Evolutionary conservation across 75 land plant species (phyloP).

Genomic region (Chamaecyparis obtusa): DNA sequence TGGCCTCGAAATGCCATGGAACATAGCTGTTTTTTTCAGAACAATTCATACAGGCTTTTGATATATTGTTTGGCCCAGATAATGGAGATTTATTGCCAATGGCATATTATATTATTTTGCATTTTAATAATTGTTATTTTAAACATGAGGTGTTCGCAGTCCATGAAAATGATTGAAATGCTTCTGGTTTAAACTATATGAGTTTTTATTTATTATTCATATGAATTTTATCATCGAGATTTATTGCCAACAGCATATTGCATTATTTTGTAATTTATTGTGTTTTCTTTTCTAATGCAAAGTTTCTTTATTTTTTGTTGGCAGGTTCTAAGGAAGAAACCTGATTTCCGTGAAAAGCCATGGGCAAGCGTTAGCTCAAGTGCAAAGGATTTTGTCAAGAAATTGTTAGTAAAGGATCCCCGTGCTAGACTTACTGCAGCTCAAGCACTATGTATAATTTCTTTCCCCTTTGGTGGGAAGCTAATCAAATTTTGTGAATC

Average conservation of each 20-base stretch:
- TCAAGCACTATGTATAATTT: constrained; percentile 86
- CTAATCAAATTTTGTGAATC: background rate
- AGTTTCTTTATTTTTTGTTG: background rate
- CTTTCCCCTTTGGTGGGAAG: background rate
- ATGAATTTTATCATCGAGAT: background rate
- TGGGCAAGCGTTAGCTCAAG: constrained; percentile 79
- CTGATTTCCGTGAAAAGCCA: constrained; percentile 87
- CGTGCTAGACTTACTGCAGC: constrained; percentile 90
- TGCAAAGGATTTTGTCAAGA: constrained; percentile 92
- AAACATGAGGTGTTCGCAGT: no score
- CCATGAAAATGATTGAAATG: no score
- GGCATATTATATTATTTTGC: background rate
- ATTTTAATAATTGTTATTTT: no score
- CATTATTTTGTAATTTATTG: background rate
- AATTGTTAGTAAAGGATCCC: constrained; percentile 87
- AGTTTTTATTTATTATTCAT: background rate
- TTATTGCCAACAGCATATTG: background rate
- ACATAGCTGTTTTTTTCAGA: no score
- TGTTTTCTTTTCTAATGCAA: constrained; percentile 3
- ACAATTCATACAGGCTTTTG: background rate
- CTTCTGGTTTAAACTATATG: no score
- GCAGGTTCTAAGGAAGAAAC: constrained; percentile 86
- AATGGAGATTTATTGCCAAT: background rate
- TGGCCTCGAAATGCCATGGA: no score
- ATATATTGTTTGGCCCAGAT: background rate